Base-by-base conservation (phyloP, 176 grass and related monocot genomes). In the Musa acuminata region DNA sequence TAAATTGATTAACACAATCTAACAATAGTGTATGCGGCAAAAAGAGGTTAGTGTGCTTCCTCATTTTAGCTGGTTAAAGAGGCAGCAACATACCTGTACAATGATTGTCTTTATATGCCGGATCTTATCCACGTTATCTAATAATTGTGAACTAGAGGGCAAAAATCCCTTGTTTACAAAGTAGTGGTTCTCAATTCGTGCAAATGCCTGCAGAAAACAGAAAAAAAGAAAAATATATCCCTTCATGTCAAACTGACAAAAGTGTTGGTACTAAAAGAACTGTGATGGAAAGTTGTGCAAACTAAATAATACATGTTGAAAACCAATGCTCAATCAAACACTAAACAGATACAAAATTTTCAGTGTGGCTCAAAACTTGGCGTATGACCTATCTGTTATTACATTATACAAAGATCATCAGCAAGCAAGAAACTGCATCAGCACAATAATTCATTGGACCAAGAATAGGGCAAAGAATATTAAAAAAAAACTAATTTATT, bases 161-260 rank as follows among this genome's bases (percentile, higher is more conserved):
- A 99, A 80, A 87, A 99, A 99, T 8, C 96, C 91, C 70, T 95
- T 99, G 77, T 99, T 99, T 58, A 89, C 59, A 55, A 99, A 99
- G 79, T 99, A 99, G 74, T 99, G 91, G 35, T 91, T 99, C 79
- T 99, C 88, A 77, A 99, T 99, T 67, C 83, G 86, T 87, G 96
- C 96, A 83, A 95, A 89, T 83, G 96, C 86, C 91, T 95, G 80
- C 60, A 77, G 17, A 65, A 77, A 83, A 23, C 21, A 25, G 20
- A 78, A 79, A 79, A n/a, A 85, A 52, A 51, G 14, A 62, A 78
- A 11, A 11, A 22, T 27, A 64, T 52, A 76, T 62, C 11, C 5
- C 52, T 17, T 35, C 64, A 29, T 35, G 69, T 72, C 49, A 52
- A 52, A 13, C 9, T 20, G 13, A 8, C 69, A 52, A 71, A 71